Evolutionary conservation across 2,329 filamentous ascomycete genomes (phyloP), one percentile per base, ranked within the genome.

Genomic region (Sporothrix dimorphospora): DNA sequence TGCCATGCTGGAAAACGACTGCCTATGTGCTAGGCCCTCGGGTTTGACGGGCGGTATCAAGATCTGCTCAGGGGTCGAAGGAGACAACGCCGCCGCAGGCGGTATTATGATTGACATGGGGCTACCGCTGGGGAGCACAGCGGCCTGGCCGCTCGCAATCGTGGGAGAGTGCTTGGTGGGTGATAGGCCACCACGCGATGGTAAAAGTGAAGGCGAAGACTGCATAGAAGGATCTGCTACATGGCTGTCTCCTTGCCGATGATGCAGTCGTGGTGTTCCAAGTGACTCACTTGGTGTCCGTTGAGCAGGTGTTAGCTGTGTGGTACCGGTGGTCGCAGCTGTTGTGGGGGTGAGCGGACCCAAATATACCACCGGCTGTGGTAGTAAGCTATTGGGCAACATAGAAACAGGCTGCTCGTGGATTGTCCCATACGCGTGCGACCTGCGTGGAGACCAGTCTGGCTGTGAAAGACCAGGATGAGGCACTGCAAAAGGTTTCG

Each of bases 11-110:
- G 59, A 67, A 53, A 69, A 71, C 5, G 73, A 78, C 30, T 77
- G 77, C 8, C 75, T 76, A 70, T 77, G 80, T 65, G 72, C 75
- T 71, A 63, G 78, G 78, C 67, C 84, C 4, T 79, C 75, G 53
- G 83, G 82, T 81, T 92, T 90, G 75, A 88, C 83, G 1, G 89
- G 90, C 30, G 90, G 89, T 19, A 87, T 88, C 68, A 89, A 78
- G 72, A 89, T 88, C 75, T 87, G 85, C 72, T 86, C 83, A 16
- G 84, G 84, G 1, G 86, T 85, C 55, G 85, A 88, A 0, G 90
- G 90, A 11, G 88, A 86, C 65, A 92, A 78, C 1, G 86, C 82
- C 53, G 87, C 84, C 1, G 85, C 79, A 0, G 89, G 89, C 5
- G 89, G 89, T 2, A 91, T 80, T 30, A 90, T 83, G 0, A 86